Base-by-base conservation (phyloP, 2,329 filamentous ascomycete species). In the Alternaria dauci region DNA sequence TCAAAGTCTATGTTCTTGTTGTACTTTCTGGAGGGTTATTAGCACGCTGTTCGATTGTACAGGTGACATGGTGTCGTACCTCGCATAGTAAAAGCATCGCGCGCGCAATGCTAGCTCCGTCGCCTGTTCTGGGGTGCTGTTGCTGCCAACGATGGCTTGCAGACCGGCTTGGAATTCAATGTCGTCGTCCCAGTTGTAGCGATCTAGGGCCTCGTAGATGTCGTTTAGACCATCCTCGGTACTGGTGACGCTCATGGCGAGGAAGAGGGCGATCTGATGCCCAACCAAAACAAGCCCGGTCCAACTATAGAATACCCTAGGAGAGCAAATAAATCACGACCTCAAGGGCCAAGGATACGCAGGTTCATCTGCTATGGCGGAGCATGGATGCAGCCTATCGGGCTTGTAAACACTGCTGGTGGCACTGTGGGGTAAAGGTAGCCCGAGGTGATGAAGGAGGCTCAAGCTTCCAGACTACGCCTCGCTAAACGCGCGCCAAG, bases 121-220 rank as follows among this genome's bases (percentile, higher is more conserved):
- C 55, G 82, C 70, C 79, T 87, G 78, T 73, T 87, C 78, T 65
- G 86, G 78, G 70, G 85, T 75, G 76, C 84, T 83, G 57, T 85
- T 81, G 23, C 79, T 83, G 62, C 88, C 87, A 48, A 91, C 82
- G 65, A 91, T 91, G 59, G 88, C 87, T 62, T 82, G 81, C 48
- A 91, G 83, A 50, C 89, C 89, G 48, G 85, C 88, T 79, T 91
- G 87, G 71, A 92, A 93, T 65, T 87, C 86, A 52, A 83, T 81
- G 77, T 93, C 90, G 62, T 85, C 84, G 61, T 83, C 83, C 90
- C 90, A 93, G 18, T 86, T 83, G 71, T 92, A 92, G 25, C 79
- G 78, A 69, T 91, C 88, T 52, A 92, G 85, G 62, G 88, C 85
- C 58, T 81, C 79, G 75, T 87, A 91, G 59, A 88, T 63, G 34